These are phyloP conservation scores for Colletotrichum sp. DNA, from an alignment of 2,329 filamentous ascomycete genomes.

Conservation along the genomic window DNA sequence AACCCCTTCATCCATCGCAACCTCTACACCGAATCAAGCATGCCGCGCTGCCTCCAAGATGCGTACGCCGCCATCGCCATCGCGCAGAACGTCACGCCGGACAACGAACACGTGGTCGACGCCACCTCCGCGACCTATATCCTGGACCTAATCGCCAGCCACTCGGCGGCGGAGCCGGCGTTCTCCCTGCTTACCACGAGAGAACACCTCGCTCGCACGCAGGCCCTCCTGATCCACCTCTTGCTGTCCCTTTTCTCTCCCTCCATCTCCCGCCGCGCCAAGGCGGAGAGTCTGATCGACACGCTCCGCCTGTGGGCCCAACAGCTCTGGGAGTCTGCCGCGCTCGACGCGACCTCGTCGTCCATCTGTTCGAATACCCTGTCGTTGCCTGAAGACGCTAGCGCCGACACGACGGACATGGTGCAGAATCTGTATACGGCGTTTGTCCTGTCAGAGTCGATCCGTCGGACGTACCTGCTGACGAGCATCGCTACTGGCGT, in stretches of 20 bases:
- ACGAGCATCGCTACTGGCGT: conserved; percentile 9
- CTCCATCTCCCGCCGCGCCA: conserved; percentile 6
- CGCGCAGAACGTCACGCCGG: background rate
- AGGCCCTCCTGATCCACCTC: conserved; percentile 16
- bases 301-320: conserved; percentile 2
- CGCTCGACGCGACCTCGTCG: background rate
- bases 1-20: conserved; percentile 27
- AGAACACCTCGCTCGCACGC: conserved; percentile 12
- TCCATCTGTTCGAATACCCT: background rate
- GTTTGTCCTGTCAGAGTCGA: conserved; percentile 15
- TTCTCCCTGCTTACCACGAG: background rate
- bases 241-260: conserved; percentile 3
- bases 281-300: conserved; percentile 2
- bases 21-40: conserved; percentile 22
- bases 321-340: conserved; percentile 1
- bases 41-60: conserved; percentile 22
- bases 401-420: background rate
- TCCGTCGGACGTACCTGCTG: conserved; percentile 13
- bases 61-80: conserved; percentile 17
- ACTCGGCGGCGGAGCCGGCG: background rate
- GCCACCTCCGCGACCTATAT: background rate
- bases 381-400: background rate
- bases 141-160: background rate
- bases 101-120: conserved; percentile 5
- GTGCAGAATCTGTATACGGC: background rate